phyloP scores from a whole-genome alignment of 2,329 filamentous ascomycete species.

The Xylariaceae sp. region DNA sequence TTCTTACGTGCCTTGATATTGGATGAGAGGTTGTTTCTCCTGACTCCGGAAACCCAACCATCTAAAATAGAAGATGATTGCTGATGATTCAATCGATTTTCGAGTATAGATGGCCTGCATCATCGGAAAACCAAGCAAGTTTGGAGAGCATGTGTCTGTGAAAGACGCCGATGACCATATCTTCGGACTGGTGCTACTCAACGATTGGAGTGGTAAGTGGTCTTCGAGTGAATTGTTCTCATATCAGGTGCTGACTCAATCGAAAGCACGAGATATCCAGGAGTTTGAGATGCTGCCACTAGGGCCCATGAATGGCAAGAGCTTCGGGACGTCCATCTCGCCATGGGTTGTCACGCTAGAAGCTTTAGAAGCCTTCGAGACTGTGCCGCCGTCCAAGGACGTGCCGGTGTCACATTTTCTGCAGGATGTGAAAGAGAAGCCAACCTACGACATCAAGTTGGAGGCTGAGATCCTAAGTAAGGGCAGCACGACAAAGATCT shows the following conservation, averaged over 20 bases:
- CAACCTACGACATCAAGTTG: slow-evolving; percentile 33
- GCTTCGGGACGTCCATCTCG: slow-evolving; percentile 54
- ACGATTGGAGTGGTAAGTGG: slow-evolving; percentile 51
- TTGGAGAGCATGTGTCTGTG: slow-evolving; percentile 35
- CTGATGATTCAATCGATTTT: not conserved
- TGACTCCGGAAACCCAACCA: not conserved
- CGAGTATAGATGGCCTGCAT: slow-evolving; percentile 35
- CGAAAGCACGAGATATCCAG: slow-evolving; percentile 54
- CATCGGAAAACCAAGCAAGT: slow-evolving; percentile 37
- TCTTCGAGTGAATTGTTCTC: not conserved
- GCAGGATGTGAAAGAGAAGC: slow-evolving; percentile 30
- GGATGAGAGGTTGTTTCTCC: not conserved
- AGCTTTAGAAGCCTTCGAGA: slow-evolving; percentile 55
- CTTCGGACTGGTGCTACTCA: slow-evolving; percentile 57
- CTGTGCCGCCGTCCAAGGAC: slow-evolving; percentile 28
- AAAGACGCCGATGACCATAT: slow-evolving; percentile 53
- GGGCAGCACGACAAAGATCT: slow-evolving; percentile 25
- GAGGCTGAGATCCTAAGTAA: slow-evolving; percentile 16
- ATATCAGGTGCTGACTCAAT: not conserved
- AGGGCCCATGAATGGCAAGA: slow-evolving; percentile 57
- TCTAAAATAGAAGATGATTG: not conserved
- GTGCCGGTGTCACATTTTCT: slow-evolving; percentile 31
- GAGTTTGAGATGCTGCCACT: slow-evolving; percentile 55
- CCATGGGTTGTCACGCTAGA: slow-evolving; percentile 59
- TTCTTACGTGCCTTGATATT: not conserved